Conservation (phyloP, 1,284 basidiomycete species). For the Singerocomus inundabilis region DNA sequence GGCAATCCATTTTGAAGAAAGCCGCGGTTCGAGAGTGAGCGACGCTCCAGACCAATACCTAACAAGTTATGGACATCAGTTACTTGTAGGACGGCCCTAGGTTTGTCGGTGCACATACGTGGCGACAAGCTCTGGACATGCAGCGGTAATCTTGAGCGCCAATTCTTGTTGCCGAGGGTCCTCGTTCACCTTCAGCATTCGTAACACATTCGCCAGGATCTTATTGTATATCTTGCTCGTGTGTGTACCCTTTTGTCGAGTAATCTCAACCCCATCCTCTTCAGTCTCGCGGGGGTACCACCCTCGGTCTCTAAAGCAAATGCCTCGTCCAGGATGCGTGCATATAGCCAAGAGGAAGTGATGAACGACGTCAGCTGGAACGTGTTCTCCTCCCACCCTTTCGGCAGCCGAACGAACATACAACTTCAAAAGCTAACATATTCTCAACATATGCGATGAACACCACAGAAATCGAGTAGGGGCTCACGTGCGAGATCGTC, state of each 20-base stretch:
- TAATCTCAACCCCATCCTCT: conserved; percentile 23
- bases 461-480: background rate
- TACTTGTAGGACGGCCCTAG: background rate
- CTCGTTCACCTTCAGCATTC: conserved; percentile 76
- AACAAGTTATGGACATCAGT: conserved; percentile 3
- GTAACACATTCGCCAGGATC: conserved; percentile 75
- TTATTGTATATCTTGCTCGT: conserved; percentile 76
- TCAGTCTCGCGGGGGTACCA: conserved; percentile 81
- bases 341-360: conserved; percentile 90
- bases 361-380: conserved; percentile 79
- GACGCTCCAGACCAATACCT: conserved; percentile 79
- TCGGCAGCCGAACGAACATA: conserved; percentile 63
- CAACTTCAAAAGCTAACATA: conserved; percentile 58
- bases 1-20: conserved; percentile 87
- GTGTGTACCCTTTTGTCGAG: conserved; percentile 29
- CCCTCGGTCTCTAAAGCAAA: conserved; percentile 87
- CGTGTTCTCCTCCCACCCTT: conserved; percentile 46
- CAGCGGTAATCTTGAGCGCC: conserved; percentile 70
- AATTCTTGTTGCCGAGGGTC: conserved; percentile 86
- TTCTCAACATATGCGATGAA: background rate
- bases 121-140: conserved; percentile 85
- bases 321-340: conserved; percentile 76
- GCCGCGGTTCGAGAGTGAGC: conserved; percentile 80
- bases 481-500: conserved; percentile 57
- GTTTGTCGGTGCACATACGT: conserved; percentile 46